Percentiles rank a stretch among this genome's conserved stretches.
phyloP scores from a whole-genome alignment of 306 rosid genomes.

The Urtica urens region DNA sequence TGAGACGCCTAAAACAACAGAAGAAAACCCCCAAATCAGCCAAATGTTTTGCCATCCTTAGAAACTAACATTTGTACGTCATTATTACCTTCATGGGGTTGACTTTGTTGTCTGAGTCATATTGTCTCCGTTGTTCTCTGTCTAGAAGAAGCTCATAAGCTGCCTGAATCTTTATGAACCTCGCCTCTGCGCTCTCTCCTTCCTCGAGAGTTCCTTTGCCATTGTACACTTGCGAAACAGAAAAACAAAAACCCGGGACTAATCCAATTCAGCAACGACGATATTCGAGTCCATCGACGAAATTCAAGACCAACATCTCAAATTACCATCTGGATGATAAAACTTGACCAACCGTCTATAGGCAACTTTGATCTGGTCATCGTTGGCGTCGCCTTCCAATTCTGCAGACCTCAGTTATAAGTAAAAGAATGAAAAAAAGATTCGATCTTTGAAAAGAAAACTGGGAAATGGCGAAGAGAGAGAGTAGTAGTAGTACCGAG shows the following conservation, averaged over 20 bases:
- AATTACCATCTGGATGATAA: conserved; percentile 99
- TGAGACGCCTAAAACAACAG: conserved; percentile 74
- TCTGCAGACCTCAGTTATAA: conserved; percentile 34
- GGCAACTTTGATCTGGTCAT: conserved; percentile 73
- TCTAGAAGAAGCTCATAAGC: conserved; percentile 74
- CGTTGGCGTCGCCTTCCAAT: conserved; percentile 71
- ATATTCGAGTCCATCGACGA: no score
- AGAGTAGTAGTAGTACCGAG: conserved; percentile 40
- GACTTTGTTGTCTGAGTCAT: conserved; percentile 74
- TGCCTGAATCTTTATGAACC: conserved; percentile 94
- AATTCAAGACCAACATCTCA: no score
- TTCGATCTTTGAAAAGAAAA: neutral
- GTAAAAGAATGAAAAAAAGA: neutral
- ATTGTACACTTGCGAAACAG: conserved; percentile 13
- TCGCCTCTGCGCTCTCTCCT: conserved; percentile 91
- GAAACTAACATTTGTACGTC: no score
- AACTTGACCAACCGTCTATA: conserved; percentile 88
- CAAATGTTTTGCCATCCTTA: no score
- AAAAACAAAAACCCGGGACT: conserved; percentile 3
- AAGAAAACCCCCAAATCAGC: neutral
- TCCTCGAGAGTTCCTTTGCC: conserved; percentile 89
- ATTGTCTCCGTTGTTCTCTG: conserved; percentile 18
- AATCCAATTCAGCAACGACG: conserved; percentile 5
- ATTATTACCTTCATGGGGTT: conserved; percentile 76
- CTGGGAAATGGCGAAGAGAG: neutral